phyloP scores from a whole-genome alignment of 176 grass and related monocot genomes.

The Poa pratensis region DNA sequence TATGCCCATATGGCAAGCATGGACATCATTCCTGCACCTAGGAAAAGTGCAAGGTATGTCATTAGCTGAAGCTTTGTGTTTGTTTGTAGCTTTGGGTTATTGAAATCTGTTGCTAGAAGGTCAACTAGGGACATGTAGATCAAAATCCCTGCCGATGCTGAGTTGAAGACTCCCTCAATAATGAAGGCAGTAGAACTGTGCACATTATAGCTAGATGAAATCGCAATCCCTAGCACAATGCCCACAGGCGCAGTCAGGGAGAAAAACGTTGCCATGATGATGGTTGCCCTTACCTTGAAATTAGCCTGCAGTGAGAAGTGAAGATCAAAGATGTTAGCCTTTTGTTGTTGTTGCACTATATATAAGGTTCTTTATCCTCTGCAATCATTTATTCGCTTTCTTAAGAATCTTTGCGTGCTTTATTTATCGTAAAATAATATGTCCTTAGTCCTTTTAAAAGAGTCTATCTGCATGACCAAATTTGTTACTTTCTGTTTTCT shows the following conservation, averaged over 20 bases:
- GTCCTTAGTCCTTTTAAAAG: not conserved
- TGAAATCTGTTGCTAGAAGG: slow-evolving; percentile 93
- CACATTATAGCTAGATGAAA: slow-evolving; percentile 77
- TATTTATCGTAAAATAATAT: slow-evolving; percentile 9
- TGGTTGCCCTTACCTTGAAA: slow-evolving; percentile 77
- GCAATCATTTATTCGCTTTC: slow-evolving; percentile 28
- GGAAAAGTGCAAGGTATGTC: slow-evolving; percentile 72
- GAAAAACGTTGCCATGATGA: slow-evolving; percentile 91
- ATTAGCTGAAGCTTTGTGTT: slow-evolving; percentile 82
- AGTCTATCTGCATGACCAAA: not conserved
- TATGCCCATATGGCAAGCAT: slow-evolving; percentile 95
- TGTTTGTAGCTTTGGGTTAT: slow-evolving; percentile 77
- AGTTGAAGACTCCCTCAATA: slow-evolving; percentile 79
- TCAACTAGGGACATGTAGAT: slow-evolving; percentile 98
- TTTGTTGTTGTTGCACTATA: slow-evolving; percentile 28
- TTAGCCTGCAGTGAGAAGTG: slow-evolving; percentile 65
- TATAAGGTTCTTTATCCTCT: slow-evolving; percentile 35
- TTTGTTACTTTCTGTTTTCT: slow-evolving; percentile 8
- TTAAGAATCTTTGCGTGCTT: slow-evolving; percentile 8
- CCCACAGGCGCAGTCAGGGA: slow-evolving; percentile 88
- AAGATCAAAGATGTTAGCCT: slow-evolving; percentile 27
- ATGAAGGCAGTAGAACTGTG: slow-evolving; percentile 72
- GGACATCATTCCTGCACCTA: slow-evolving; percentile 86
- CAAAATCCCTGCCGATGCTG: slow-evolving; percentile 87
- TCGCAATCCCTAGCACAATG: slow-evolving; percentile 72